These are phyloP conservation scores for Vaucheria bursata DNA, from an alignment of 352 stramenopile genomes.

Conservation along the genomic window DNA sequence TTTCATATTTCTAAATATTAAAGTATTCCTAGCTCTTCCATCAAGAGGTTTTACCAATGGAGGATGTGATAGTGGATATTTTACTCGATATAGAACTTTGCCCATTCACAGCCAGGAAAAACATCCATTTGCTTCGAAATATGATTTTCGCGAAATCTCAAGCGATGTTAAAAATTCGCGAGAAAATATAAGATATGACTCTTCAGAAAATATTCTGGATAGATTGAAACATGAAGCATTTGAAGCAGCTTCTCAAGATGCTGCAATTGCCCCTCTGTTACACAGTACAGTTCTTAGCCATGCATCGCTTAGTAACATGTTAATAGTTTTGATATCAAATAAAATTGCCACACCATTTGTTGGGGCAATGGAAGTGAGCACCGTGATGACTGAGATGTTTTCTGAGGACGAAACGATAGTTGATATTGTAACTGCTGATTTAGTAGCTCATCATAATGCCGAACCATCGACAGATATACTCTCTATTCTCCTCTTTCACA, in stretches of 20 bases:
- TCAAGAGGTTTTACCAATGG: too few species aligned
- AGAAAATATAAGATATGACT: too few species aligned
- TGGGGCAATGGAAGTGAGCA: constrained; percentile 26
- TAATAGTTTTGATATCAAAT: constrained; percentile 22
- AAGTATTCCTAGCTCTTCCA: too few species aligned
- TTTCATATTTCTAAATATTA: too few species aligned
- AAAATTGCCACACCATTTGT: constrained; percentile 45
- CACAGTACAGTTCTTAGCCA: constrained; percentile 30
- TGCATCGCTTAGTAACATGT: constrained; percentile 20
- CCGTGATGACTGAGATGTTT: constrained; percentile 40
- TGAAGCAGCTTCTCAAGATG: constrained; percentile 25
- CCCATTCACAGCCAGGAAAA: too few species aligned
- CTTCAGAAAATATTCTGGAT: too few species aligned
- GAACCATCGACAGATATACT: constrained; percentile 35
- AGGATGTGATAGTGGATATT: too few species aligned
- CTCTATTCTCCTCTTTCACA: constrained; percentile 46
- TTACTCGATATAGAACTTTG: too few species aligned
- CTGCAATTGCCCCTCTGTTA: constrained; percentile 31
- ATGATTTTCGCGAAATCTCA: too few species aligned
- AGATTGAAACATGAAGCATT: constrained; percentile 43
- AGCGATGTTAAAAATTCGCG: too few species aligned
- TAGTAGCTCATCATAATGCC: constrained; percentile 39
- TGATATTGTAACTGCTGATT: constrained; percentile 28
- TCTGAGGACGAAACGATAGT: constrained; percentile 26
- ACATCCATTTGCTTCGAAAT: too few species aligned